Percentiles rank a stretch among this genome's conserved stretches.
These are phyloP conservation scores for Dendrobium huoshanense DNA, from an alignment of 106 monocot species.

Conservation along the genomic window DNA sequence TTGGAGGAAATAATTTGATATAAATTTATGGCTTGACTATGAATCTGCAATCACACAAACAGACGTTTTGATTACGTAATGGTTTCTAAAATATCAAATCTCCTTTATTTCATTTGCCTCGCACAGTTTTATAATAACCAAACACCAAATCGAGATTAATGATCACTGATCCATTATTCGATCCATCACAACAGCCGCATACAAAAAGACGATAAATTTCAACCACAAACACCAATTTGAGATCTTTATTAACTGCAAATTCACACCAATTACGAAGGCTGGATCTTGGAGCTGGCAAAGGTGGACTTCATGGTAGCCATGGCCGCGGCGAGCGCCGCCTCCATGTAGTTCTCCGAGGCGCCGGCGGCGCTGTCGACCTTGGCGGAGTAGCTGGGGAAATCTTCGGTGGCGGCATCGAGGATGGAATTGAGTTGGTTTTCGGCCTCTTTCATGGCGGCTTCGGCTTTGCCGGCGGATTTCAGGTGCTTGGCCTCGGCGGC, in stretches of 20 bases:
- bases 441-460: constrained; percentile 23
- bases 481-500: constrained; percentile 18
- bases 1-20: too few relatives aligned
- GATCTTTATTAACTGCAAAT: background rate
- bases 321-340: constrained; percentile 22
- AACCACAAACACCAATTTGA: too few relatives aligned
- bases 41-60: too few relatives aligned
- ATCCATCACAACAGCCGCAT: too few relatives aligned
- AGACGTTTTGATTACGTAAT: too few relatives aligned
- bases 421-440: constrained; percentile 29
- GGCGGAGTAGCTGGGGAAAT: constrained; percentile 1
- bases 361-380: constrained; percentile 7
- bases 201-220: too few relatives aligned
- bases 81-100: too few relatives aligned
- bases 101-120: too few relatives aligned
- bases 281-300: constrained; percentile 21
- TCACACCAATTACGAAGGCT: background rate
- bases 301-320: constrained; percentile 19
- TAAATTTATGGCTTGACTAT: too few relatives aligned
- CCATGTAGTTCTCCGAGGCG: constrained; percentile 32
- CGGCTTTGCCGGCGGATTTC: constrained; percentile 5
- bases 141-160: too few relatives aligned
- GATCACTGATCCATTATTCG: too few relatives aligned
- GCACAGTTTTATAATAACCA: too few relatives aligned
- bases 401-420: constrained; percentile 26